phyloP scores from a whole-genome alignment of 148 eudicot species.

The Cornus controversa region DNA sequence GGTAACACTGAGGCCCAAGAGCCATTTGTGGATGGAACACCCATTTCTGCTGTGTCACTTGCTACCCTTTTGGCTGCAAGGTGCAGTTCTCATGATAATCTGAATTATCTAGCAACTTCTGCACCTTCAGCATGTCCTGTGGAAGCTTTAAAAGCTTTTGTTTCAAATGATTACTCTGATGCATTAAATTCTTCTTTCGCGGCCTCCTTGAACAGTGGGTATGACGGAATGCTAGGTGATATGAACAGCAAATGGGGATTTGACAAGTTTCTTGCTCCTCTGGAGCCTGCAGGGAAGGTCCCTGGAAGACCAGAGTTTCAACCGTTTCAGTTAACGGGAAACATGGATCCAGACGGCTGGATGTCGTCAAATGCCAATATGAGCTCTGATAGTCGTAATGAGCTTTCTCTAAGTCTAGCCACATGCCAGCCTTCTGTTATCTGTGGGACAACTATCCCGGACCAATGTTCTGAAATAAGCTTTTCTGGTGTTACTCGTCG shows the following conservation, averaged over 20 bases:
- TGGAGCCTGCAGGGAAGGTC: constrained; percentile 29
- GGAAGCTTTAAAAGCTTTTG: constrained; percentile 25
- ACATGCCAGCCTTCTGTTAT: constrained; percentile 44
- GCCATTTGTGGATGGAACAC: constrained; percentile 27
- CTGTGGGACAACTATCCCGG: constrained; percentile 24
- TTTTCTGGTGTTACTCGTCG: constrained; percentile 27
- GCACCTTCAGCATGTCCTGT: constrained; percentile 26
- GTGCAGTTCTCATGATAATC: constrained; percentile 19
- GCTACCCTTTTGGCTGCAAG: constrained; percentile 31
- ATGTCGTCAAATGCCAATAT: constrained; percentile 26
- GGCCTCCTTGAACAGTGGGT: constrained; percentile 27
- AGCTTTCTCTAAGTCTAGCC: constrained; percentile 63
- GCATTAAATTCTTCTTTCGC: constrained; percentile 34
- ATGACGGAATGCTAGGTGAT: constrained; percentile 32
- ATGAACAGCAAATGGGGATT: constrained; percentile 43
- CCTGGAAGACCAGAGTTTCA: constrained; percentile 30
- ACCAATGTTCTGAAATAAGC: constrained; percentile 47
- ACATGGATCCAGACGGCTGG: constrained; percentile 35
- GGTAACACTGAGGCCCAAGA: constrained; percentile 21
- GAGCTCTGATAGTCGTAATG: constrained; percentile 37
- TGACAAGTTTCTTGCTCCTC: constrained; percentile 28
- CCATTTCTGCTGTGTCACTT: constrained; percentile 32
- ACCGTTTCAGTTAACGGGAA: constrained; percentile 25
- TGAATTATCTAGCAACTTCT: constrained; percentile 16
- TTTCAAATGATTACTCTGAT: constrained; percentile 27